Evolutionary conservation across 768 basidiomycete species (phyloP), one percentile per base, ranked within the genome.

Genomic region (Kwoniella dendrophila): DNA sequence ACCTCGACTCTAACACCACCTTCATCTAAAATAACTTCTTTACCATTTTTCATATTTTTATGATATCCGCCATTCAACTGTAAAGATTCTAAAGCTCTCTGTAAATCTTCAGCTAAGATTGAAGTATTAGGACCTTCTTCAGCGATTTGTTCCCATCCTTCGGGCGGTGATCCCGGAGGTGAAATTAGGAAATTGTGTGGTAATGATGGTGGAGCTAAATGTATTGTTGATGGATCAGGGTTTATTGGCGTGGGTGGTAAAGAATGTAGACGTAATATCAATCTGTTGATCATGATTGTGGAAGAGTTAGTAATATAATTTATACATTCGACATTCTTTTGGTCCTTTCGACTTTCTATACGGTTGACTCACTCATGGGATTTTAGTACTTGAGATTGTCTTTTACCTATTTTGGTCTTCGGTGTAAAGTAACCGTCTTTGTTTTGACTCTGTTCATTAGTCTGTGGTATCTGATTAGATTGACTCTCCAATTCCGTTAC

Each of bases 171-270:
- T 4, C 96, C 96, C 3, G 96, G 96, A 0, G 96, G 96, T 0
- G 96, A 98, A 66, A 99, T 94, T 48, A 99, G 84, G 80, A 97
- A 98, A 81, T 98, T 98, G 80, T 92, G 92, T 70, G 93, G 89
- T 38, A 87, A 68, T 0, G 84, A 80, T 0, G 95, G 95, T 0
- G 93, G 92, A 41, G 83, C 85, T 34, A 94, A 84, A 71, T 87
- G 86, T 69, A 83, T 81, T 27, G 38, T 51, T 22, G 66, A 51
- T 47, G 60, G 74, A 52, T 69, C 66, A 66, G 69, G 45, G 67
- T 72, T 30, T 18, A 72, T 64, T 2, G 68, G 66, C 24, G 78
- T 78, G 8, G 64, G 69, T n/a, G 70, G 67, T 22, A 76, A 65
- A 48, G 66, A 59, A 56, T 74, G 70, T 43, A 79, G 69, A 62